Conservation (phyloP, 306 rosid genomes). For the Glycine latifolia region DNA sequence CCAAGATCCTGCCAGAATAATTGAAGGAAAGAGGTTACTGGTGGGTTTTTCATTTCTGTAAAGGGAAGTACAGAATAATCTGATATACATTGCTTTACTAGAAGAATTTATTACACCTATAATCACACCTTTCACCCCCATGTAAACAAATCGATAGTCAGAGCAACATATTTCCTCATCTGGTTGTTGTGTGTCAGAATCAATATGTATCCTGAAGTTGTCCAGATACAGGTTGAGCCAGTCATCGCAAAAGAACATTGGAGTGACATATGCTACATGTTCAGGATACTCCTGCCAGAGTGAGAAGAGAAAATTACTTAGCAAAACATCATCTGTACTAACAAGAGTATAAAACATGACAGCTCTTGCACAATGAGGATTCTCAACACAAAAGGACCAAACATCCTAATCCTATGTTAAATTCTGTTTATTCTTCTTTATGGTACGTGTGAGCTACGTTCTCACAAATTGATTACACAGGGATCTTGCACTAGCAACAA, state of each 20-base stretch:
- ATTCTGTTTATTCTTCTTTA: slow-evolving; percentile 13
- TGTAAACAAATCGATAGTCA: slow-evolving; percentile 93
- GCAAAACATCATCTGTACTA: slow-evolving; percentile 23
- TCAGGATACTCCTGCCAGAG: slow-evolving; percentile 83
- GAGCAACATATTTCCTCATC: slow-evolving; percentile 82
- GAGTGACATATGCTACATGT: slow-evolving; percentile 80
- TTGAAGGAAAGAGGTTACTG: slow-evolving; percentile 41
- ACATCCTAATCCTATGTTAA: background rate
- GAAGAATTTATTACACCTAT: slow-evolving; percentile 11
- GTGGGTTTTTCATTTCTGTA: slow-evolving; percentile 17
- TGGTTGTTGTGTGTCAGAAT: slow-evolving; percentile 61
- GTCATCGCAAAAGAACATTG: slow-evolving; percentile 80
- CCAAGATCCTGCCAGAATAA: slow-evolving; percentile 82
- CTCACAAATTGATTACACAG: background rate
- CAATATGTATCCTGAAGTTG: slow-evolving; percentile 69
- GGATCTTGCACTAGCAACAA: slow-evolving; percentile 26
- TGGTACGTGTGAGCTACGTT: background rate
- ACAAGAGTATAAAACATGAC: slow-evolving; percentile 34
- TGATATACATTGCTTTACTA: background rate
- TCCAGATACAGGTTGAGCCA: slow-evolving; percentile 96
- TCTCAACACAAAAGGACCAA: background rate
- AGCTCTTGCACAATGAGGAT: slow-evolving; percentile 9
- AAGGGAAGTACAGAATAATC: slow-evolving; percentile 32
- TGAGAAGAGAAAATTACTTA: slow-evolving; percentile 42
- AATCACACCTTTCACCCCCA: slow-evolving; percentile 86